Evolutionary conservation across 495 filamentous ascomycete species (phyloP).

Genomic region (Paragyromitra xinjiangensis): DNA sequence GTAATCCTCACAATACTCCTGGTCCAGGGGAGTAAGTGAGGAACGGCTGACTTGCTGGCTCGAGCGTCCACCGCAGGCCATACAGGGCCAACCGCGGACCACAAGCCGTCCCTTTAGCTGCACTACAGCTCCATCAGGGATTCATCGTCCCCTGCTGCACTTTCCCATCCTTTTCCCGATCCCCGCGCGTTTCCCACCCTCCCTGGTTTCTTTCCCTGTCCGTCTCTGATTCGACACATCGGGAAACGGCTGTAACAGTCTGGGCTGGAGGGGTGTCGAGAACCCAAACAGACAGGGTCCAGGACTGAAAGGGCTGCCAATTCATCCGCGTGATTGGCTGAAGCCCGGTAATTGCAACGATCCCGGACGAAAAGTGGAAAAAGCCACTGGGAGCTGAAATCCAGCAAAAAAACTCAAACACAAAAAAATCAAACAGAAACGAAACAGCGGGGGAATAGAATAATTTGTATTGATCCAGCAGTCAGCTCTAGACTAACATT

Average conservation of each 20-base stretch:
- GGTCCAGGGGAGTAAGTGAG: neutral
- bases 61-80: neutral
- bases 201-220: neutral
- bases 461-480: neutral
- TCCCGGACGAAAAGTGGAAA: neutral
- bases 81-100: constrained; percentile 2
- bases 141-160: neutral
- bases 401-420: neutral
- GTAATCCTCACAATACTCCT: neutral
- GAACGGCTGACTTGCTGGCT: constrained; percentile 1
- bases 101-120: constrained; percentile 1
- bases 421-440: neutral
- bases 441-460: neutral
- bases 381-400: neutral
- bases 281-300: neutral
- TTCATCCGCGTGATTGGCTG: neutral
- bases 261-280: neutral
- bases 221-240: constrained; percentile 25
- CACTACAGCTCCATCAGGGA: neutral
- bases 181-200: neutral
- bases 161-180: neutral
- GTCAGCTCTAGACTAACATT: neutral
- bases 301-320: neutral
- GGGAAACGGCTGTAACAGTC: constrained; percentile 17
- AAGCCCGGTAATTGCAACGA: neutral